Evolutionary conservation across 2,329 filamentous ascomycete genomes (phyloP).

Genomic region (Alternaria brassicicola): DNA sequence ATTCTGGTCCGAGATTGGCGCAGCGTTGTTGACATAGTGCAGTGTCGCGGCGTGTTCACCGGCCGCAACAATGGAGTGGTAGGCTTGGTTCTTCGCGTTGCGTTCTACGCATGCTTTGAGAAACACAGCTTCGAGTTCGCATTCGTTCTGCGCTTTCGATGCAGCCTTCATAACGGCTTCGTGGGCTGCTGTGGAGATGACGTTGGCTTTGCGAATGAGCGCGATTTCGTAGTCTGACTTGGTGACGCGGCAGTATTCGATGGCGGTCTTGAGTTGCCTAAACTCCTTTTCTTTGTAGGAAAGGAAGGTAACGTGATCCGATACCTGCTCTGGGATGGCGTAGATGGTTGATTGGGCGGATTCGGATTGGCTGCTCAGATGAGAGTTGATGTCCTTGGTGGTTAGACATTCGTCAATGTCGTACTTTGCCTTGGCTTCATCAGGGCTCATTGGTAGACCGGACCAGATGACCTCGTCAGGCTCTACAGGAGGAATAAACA

Average conservation of each 20-base stretch:
- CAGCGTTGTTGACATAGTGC: slow-evolving; percentile 72
- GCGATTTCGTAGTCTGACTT: slow-evolving; percentile 88
- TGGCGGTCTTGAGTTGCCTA: slow-evolving; percentile 63
- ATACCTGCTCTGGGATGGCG: slow-evolving; percentile 79
- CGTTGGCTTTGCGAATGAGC: slow-evolving; percentile 80
- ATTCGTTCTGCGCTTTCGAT: slow-evolving; percentile 72
- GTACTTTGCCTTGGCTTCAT: slow-evolving; percentile 75
- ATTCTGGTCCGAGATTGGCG: slow-evolving; percentile 63
- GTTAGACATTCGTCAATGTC: slow-evolving; percentile 72
- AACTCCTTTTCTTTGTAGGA: slow-evolving; percentile 70
- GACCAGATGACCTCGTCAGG: slow-evolving; percentile 93
- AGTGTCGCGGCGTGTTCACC: slow-evolving; percentile 82
- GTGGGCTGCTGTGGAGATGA: slow-evolving; percentile 79
- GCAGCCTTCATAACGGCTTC: slow-evolving; percentile 69
- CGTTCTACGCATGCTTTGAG: slow-evolving; percentile 75
- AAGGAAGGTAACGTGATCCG: slow-evolving; percentile 72
- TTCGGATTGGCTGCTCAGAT: slow-evolving; percentile 64
- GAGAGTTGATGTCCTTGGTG: slow-evolving; percentile 75
- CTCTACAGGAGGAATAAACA: slow-evolving; percentile 90
- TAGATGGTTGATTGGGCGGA: slow-evolving; percentile 63
- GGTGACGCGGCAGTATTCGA: slow-evolving; percentile 79
- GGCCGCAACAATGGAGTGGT: slow-evolving; percentile 82
- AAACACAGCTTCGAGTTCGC: slow-evolving; percentile 82
- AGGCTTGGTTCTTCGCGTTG: slow-evolving; percentile 82
- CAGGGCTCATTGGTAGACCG: slow-evolving; percentile 77